Evolutionary conservation across 2,329 filamentous ascomycete genomes (phyloP).

Genomic region (Mollisia scopiformis): DNA sequence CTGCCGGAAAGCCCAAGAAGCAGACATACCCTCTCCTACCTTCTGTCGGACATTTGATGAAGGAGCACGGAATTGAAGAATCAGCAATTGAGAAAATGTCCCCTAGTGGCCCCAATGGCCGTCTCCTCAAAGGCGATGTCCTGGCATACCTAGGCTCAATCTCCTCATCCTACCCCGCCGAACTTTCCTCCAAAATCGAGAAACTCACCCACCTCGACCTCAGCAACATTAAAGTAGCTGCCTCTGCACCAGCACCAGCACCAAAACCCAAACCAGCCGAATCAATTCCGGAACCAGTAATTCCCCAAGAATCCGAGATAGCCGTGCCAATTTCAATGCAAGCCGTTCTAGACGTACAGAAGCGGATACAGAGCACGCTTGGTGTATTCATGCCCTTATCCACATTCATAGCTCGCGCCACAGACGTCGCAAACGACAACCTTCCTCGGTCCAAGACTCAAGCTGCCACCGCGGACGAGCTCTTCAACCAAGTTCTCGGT

Average conservation of each 20-base stretch:
- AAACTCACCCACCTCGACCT: slow-evolving; percentile 86
- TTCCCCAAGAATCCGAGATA: slow-evolving; percentile 56
- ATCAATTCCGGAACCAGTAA: slow-evolving; percentile 44
- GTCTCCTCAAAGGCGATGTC: slow-evolving; percentile 93
- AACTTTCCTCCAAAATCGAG: slow-evolving; percentile 71
- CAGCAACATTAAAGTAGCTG: slow-evolving; percentile 87
- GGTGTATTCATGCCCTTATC: slow-evolving; percentile 83
- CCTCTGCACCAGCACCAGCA: slow-evolving; percentile 42
- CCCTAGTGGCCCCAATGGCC: slow-evolving; percentile 83
- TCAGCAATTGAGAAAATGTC: slow-evolving; percentile 80
- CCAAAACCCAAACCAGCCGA: slow-evolving; percentile 43
- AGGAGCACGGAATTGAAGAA: slow-evolving; percentile 75
- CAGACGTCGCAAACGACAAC: slow-evolving; percentile 84
- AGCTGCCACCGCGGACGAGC: slow-evolving; percentile 73
- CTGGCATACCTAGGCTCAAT: slow-evolving; percentile 86
- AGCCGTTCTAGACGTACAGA: slow-evolving; percentile 79
- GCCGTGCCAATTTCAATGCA: slow-evolving; percentile 78
- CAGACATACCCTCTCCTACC: slow-evolving; percentile 77
- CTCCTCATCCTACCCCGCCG: slow-evolving; percentile 69
- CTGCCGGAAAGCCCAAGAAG: slow-evolving; percentile 56
- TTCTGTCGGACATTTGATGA: slow-evolving; percentile 81
- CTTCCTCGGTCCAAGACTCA: slow-evolving; percentile 69
- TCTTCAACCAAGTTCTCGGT: slow-evolving; percentile 89
- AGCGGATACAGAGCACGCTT: slow-evolving; percentile 75
- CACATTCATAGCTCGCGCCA: slow-evolving; percentile 83